phyloP scores from a whole-genome alignment of 1,284 basidiomycete species.

The Coniophora puteana region DNA sequence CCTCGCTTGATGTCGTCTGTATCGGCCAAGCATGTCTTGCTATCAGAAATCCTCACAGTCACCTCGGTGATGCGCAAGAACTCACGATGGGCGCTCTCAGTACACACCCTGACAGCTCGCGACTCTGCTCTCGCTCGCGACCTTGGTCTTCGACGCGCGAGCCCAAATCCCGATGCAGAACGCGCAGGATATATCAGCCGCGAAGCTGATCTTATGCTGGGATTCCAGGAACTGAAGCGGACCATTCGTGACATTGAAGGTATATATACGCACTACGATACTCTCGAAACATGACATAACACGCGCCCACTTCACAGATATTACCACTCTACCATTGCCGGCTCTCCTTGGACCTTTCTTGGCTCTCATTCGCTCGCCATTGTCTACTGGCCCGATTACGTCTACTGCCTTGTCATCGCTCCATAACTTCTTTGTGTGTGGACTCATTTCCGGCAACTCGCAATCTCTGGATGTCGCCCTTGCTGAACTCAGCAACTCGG shows the following conservation, averaged over 20 bases:
- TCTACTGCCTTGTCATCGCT: constrained; percentile 85
- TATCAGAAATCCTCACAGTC: constrained; percentile 88
- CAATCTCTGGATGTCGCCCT: constrained; percentile 61
- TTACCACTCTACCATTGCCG: constrained; percentile 51
- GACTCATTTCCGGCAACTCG: constrained; percentile 60
- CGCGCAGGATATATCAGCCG: constrained; percentile 44
- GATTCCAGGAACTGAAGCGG: constrained; percentile 85
- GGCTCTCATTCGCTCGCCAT: constrained; percentile 86
- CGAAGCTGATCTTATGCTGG: constrained; percentile 83
- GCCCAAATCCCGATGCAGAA: constrained; percentile 35
- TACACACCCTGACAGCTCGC: constrained; percentile 54
- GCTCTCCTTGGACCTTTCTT: constrained; percentile 86
- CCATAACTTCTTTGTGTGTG: constrained; percentile 83
- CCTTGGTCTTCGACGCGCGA: constrained; percentile 65
- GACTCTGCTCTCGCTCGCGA: constrained; percentile 68
- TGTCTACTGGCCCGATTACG: constrained; percentile 94
- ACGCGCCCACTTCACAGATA: constrained; percentile 42
- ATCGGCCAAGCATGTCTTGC: constrained; percentile 73
- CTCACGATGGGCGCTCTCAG: constrained; percentile 83
- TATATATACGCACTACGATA: constrained; percentile 28
- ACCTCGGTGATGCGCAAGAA: constrained; percentile 98
- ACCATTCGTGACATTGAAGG: constrained; percentile 71
- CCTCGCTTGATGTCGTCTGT: no score
- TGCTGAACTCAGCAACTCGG: constrained; percentile 82
- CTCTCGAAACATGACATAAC: constrained; percentile 7